These are phyloP conservation scores for Kodamaea nitidulidarum DNA, from an alignment of 805 yeast genomes.

Conservation along the genomic window DNA sequence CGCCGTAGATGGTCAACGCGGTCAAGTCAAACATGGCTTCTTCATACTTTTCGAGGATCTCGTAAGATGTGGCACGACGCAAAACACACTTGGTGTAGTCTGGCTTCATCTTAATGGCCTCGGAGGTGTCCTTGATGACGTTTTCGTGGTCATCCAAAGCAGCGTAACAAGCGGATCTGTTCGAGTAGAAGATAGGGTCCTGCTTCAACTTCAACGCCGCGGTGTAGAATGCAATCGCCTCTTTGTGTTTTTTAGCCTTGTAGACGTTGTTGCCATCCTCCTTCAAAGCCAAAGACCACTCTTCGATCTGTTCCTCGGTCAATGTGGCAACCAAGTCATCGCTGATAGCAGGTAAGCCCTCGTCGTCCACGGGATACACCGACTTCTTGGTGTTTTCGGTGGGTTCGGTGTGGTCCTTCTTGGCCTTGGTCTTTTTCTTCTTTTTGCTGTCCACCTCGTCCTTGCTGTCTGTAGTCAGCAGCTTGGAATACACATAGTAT, in stretches of 20 bases:
- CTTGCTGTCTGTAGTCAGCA: constrained; percentile 11
- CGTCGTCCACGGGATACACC: constrained; percentile 49
- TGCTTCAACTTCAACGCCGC: constrained; percentile 69
- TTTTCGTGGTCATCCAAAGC: constrained; percentile 75
- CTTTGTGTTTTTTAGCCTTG: constrained; percentile 61
- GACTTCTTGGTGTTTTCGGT: constrained; percentile 3
- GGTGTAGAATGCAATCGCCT: constrained; percentile 77
- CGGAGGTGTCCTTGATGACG: constrained; percentile 83
- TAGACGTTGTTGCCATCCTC: constrained; percentile 84
- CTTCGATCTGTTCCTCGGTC: constrained; percentile 50
- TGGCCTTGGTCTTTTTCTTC: constrained; percentile 40
- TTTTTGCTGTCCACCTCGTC: constrained; percentile 10
- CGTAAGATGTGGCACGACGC: constrained; percentile 92
- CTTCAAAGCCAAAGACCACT: constrained; percentile 72
- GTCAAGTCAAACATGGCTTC: constrained; percentile 92
- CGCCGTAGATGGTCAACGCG: constrained; percentile 80
- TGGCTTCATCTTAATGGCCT: constrained; percentile 81
- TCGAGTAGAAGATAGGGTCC: constrained; percentile 90
- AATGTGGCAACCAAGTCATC: constrained; percentile 44
- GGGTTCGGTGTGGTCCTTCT: constrained; percentile 12
- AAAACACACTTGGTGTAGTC: constrained; percentile 87
- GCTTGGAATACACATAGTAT: constrained; percentile 38
- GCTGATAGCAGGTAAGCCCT: constrained; percentile 57
- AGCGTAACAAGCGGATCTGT: constrained; percentile 94
- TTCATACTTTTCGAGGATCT: constrained; percentile 67